Percentiles rank a stretch among this genome's conserved stretches.
Evolutionary conservation across 2,329 filamentous ascomycete genomes (phyloP).

Genomic region (Sarocladiaceae sp.): DNA sequence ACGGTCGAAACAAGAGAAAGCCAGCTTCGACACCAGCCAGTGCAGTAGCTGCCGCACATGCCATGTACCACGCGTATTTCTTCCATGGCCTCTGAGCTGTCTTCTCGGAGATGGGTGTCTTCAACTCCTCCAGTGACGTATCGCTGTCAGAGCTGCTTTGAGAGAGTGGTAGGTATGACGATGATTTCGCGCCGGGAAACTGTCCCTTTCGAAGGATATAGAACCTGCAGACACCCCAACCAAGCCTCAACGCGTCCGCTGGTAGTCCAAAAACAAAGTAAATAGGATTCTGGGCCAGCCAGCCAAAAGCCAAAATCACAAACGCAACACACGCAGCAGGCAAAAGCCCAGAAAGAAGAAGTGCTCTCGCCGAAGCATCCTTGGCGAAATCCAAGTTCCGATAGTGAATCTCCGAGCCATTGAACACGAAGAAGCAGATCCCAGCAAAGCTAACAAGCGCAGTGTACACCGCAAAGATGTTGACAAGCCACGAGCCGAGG

Average conservation of each 20-base stretch:
- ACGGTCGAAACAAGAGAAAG: constrained; percentile 20
- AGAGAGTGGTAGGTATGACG: background rate
- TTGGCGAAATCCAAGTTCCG: constrained; percentile 26
- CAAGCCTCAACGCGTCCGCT: background rate
- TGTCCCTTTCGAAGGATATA: background rate
- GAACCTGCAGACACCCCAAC: background rate
- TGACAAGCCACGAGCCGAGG: constrained; percentile 15
- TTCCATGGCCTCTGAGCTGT: background rate
- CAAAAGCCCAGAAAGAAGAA: constrained; percentile 26
- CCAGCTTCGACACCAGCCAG: constrained; percentile 16
- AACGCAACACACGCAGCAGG: constrained; percentile 18
- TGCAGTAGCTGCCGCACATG: constrained; percentile 9
- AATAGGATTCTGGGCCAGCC: constrained; percentile 22
- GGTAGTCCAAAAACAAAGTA: constrained; percentile 13
- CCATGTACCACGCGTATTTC: constrained; percentile 12
- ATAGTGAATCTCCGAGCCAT: constrained; percentile 30
- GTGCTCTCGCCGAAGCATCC: constrained; percentile 24
- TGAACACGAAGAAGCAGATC: constrained; percentile 21
- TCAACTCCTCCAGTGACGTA: background rate
- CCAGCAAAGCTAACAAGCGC: constrained; percentile 17
- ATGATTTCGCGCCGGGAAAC: no score
- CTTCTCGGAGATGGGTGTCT: background rate
- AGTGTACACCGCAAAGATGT: constrained; percentile 17
- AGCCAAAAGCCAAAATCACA: constrained; percentile 15
- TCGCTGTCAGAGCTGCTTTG: background rate